Evolutionary conservation across 2,329 filamentous ascomycete species (phyloP).

Genomic region (Alternaria sp.): DNA sequence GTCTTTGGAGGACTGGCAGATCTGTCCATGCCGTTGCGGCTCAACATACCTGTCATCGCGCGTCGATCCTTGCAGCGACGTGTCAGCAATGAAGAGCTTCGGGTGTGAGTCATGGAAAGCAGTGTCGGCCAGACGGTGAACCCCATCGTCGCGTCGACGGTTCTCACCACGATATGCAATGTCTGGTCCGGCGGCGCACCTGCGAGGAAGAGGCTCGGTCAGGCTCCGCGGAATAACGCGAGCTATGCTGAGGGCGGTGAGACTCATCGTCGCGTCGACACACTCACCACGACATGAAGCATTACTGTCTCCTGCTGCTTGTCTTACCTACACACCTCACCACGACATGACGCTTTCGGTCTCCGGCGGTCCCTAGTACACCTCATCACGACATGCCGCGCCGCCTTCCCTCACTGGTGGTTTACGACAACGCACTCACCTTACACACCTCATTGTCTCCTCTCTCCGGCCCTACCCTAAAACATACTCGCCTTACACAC

Average conservation of each 20-base stretch:
- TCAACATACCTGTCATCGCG: neutral
- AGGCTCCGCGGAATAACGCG: neutral
- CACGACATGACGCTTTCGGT: neutral
- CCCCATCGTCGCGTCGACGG: neutral
- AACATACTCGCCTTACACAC: neutral
- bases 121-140: neutral
- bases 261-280: fast-evolving
- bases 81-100: fast-evolving
- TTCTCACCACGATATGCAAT: neutral
- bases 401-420: neutral
- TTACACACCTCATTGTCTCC: neutral
- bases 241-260: neutral
- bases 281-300: neutral
- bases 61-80: fast-evolving
- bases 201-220: neutral
- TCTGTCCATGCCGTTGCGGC: neutral
- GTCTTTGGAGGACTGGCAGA: neutral
- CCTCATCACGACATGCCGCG: neutral
- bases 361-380: neutral
- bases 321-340: neutral
- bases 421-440: neutral
- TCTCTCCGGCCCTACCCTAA: neutral
- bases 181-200: neutral
- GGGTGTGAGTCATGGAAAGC: fast-evolving
- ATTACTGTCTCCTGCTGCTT: too few species aligned